Base-by-base conservation (phyloP, 1,139 yeast genomes). In the Suhomyces yuchorum region DNA sequence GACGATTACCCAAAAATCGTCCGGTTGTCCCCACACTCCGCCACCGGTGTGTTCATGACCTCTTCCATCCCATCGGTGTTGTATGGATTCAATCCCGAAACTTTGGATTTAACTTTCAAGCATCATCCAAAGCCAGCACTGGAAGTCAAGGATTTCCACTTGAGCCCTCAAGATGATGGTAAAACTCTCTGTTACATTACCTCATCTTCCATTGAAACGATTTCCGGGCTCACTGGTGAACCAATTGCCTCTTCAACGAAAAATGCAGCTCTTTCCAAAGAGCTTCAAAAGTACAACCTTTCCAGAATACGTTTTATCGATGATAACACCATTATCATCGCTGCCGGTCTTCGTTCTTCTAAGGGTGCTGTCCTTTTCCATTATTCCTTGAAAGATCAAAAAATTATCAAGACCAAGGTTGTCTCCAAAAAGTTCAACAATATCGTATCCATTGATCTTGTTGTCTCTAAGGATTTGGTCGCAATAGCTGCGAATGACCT, bases 401-500 rank as follows among this genome's bases (percentile, higher is more conserved):
- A 73, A 33, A 67, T 83, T 15, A 57, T 75, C 12, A 75, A 70
- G 52, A 66, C 74, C 17, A 68, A 70, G 22, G 60, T 75, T 5
- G 65, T 85, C 5, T 75, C 85, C 4, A 78, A 71, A 40, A 83
- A 80, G 48, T 70, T 82, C 55, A 82, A 78, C 53, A 85, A 87
- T 40, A 75, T 87, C 23, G 88, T 95, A 0, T 85, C 95, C 0
- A 67, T 90, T 62, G 96, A 85, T 58, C 68, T 74, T 35, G 65
- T 72, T 12, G 56, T 62, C 8, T 54, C 66, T 3, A 74, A 74
- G 41, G 75, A 81, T 40, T 68, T 86, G 42, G 72, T 85, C 22
- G 95, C 88, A 0, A 62, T 89, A 20, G 89, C 95, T 0, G 88
- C 93, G 1, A 86, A 88, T 53, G 93, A 89, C 56, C 78, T 82